Evolutionary conservation across 2,329 filamentous ascomycete genomes (phyloP).

Genomic region (Talaromyces sp.): DNA sequence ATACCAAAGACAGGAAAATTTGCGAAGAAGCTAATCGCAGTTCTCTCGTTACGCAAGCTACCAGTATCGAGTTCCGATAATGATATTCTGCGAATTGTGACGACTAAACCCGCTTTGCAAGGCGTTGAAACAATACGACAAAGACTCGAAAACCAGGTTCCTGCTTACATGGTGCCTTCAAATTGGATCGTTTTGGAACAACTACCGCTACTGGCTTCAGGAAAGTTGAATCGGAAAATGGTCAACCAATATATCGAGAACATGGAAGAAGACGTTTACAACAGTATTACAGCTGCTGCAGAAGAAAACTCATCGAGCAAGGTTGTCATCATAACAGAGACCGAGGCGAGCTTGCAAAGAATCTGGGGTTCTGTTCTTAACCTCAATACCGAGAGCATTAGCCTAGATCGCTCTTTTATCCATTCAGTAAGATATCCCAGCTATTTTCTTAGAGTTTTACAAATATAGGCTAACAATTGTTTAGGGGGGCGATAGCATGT

Average conservation of each 20-base stretch:
- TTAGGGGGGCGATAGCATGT: constrained; percentile 15
- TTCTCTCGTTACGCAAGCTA: constrained; percentile 1
- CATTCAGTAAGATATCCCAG: constrained; percentile 7
- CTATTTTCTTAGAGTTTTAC: neutral
- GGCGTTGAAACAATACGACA: neutral
- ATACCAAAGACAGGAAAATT: constrained; percentile 4
- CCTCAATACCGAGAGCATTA: constrained; percentile 5
- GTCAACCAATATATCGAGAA: constrained; percentile 10
- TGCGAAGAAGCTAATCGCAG: constrained; percentile 11
- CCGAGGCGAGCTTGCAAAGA: constrained; percentile 6
- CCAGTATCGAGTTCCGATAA: neutral
- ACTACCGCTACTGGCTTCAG: constrained; percentile 9
- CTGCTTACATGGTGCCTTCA: constrained; percentile 12
- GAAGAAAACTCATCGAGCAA: neutral
- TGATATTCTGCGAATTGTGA: constrained; percentile 32
- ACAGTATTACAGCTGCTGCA: constrained; percentile 1
- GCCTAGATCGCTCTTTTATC: constrained; percentile 13
- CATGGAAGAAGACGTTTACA: constrained; percentile 10
- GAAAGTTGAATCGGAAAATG: constrained; percentile 9
- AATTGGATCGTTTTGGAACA: constrained; percentile 8
- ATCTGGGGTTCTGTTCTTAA: constrained; percentile 14
- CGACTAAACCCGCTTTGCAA: neutral
- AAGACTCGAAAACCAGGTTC: constrained; percentile 3
- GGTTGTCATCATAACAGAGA: constrained; percentile 9
- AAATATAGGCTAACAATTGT: neutral